Evolutionary conservation across 2,329 filamentous ascomycete species (phyloP).

Genomic region (Diaporthe sp.): DNA sequence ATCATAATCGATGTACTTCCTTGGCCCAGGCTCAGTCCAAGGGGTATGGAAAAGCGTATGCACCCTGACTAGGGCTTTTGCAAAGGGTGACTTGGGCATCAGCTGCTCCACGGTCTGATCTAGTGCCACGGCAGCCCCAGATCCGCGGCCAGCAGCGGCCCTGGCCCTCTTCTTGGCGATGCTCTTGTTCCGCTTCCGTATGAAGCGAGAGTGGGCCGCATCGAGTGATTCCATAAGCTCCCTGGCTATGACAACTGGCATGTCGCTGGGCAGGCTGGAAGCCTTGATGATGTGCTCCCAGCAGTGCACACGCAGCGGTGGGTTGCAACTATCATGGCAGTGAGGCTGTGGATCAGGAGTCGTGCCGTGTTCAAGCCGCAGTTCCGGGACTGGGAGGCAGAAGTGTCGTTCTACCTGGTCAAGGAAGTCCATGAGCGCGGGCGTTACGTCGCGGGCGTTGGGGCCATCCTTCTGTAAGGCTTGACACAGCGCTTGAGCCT

Average conservation of each 20-base stretch:
- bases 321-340: not conserved
- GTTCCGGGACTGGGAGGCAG: not conserved
- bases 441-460: slow-evolving; percentile 12
- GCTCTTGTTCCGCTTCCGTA: slow-evolving; percentile 6
- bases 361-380: not conserved
- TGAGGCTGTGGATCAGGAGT: not conserved
- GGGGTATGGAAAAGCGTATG: not conserved
- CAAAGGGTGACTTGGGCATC: slow-evolving; percentile 18
- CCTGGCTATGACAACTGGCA: not conserved
- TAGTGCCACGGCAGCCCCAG: not conserved
- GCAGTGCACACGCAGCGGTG: not conserved
- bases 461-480: slow-evolving; percentile 14
- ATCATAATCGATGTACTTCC: not conserved
- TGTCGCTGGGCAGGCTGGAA: slow-evolving; percentile 6
- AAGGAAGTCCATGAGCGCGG: slow-evolving; percentile 20
- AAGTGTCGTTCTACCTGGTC: slow-evolving; percentile 20
- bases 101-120: slow-evolving; percentile 1
- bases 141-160: not conserved
- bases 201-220: slow-evolving; percentile 12
- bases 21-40: not conserved
- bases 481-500: slow-evolving; percentile 14
- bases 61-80: slow-evolving; percentile 3
- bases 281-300: slow-evolving; percentile 23
- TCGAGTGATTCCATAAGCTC: slow-evolving; percentile 22
- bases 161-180: slow-evolving; percentile 9